A percentile compares a stretch with the other conserved stretches of the same genome.
These are phyloP conservation scores for Jacaranda mimosifolia DNA, from an alignment of 257 asterid genomes.

Conservation along the genomic window DNA sequence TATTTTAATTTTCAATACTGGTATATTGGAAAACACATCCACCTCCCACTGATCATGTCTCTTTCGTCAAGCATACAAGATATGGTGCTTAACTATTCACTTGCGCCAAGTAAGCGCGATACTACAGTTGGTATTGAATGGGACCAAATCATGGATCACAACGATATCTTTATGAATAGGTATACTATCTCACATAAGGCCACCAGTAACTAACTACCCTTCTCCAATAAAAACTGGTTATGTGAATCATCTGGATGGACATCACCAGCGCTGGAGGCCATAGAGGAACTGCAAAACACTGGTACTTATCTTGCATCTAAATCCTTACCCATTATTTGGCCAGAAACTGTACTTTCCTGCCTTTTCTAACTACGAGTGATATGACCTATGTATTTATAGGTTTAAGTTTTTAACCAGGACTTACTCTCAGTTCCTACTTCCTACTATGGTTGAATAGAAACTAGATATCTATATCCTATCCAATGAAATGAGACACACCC, in stretches of 20 bases:
- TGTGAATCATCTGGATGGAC: slow-evolving; percentile 7
- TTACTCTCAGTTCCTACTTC: background rate
- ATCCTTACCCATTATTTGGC: background rate
- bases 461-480: background rate
- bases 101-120: background rate
- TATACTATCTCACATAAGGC: background rate
- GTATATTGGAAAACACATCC: background rate
- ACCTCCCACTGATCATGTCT: background rate
- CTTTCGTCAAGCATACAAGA: background rate
- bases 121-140: background rate
- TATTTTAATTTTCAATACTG: background rate
- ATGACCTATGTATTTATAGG: background rate
- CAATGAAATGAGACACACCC: background rate
- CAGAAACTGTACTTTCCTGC: background rate
- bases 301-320: background rate
- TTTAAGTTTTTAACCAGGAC: background rate
- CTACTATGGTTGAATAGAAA: slow-evolving; percentile 6
- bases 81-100: background rate
- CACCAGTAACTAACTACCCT: background rate
- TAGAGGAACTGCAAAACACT: background rate
- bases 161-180: background rate
- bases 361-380: background rate
- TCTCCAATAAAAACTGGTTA: background rate
- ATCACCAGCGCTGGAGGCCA: too few species aligned
- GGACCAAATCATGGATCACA: background rate